Evolutionary conservation across 2,329 filamentous ascomycete genomes (phyloP).

Genomic region (Apiospora pterosperma): DNA sequence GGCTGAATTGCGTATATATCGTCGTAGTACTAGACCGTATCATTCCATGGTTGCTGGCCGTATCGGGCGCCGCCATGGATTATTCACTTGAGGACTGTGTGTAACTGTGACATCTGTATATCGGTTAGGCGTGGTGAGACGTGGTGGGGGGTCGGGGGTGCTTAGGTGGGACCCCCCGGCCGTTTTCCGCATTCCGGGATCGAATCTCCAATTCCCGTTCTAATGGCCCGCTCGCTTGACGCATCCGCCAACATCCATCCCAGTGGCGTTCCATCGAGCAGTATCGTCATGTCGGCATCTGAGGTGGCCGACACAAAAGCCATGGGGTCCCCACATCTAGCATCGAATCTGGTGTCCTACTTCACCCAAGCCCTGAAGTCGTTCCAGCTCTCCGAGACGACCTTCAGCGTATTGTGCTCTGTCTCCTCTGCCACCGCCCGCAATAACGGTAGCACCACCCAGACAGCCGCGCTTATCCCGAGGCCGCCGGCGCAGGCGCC

Average conservation of each 20-base stretch:
- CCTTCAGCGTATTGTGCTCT: constrained; percentile 44
- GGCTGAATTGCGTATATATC: too few species aligned
- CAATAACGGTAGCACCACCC: not conserved
- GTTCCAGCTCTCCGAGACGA: constrained; percentile 40
- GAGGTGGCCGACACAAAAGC: not conserved
- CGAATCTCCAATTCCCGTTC: not conserved
- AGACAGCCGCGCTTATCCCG: not conserved
- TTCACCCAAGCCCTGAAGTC: constrained; percentile 41
- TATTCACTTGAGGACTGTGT: too few species aligned
- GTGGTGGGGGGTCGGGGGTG: not conserved
- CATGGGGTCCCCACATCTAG: not conserved
- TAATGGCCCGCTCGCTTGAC: not conserved
- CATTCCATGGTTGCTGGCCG: too few species aligned
- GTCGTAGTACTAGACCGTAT: too few species aligned
- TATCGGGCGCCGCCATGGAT: too few species aligned
- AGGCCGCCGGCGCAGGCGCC: constrained; percentile 20
- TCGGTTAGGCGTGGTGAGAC: too few species aligned
- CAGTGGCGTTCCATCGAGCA: not conserved
- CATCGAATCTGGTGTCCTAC: constrained; percentile 29
- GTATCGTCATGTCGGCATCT: not conserved
- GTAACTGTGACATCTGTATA: too few species aligned
- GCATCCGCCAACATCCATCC: not conserved
- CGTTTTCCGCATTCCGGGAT: not conserved
- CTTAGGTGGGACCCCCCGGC: not conserved
- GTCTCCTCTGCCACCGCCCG: constrained; percentile 20